A percentile compares a stretch with the other conserved stretches of the same genome.
These are phyloP conservation scores for Chenopodium suecicum DNA, from an alignment of 148 eudicot species.

Conservation along the genomic window DNA sequence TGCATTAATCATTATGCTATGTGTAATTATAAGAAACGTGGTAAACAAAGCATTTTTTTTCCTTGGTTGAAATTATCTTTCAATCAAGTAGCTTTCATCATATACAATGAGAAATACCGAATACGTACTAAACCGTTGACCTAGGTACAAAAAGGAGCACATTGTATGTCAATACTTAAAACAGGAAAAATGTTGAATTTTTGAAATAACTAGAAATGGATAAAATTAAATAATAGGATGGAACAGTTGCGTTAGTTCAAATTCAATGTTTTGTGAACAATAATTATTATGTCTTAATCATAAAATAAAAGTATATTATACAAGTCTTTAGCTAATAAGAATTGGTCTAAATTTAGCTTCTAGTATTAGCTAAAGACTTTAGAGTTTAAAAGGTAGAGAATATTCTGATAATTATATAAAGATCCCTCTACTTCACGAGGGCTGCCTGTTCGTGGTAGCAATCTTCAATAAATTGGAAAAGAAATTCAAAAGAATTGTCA, in stretches of 20 bases:
- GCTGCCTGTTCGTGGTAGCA: not conserved
- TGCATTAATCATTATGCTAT: too few relatives aligned
- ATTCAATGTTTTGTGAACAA: not conserved
- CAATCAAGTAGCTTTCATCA: too few relatives aligned
- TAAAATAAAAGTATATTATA: too few relatives aligned
- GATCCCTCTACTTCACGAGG: constrained; percentile 10
- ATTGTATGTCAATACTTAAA: not conserved
- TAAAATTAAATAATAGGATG: not conserved
- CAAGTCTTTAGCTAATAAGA: not conserved
- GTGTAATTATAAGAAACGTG: too few relatives aligned
- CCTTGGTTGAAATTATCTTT: too few relatives aligned
- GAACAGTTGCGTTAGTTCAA: not conserved
- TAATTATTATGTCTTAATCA: not conserved
- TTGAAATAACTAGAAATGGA: too few relatives aligned
- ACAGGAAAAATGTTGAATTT: not conserved
- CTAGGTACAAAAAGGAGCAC: not conserved
- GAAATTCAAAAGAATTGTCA: not conserved
- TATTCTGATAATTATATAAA: not conserved
- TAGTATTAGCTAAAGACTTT: not conserved
- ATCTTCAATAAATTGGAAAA: not conserved
- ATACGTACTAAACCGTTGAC: not conserved
- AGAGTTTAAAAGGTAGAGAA: not conserved
- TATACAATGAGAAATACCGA: too few relatives aligned
- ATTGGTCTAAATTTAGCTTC: not conserved
- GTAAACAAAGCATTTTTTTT: too few relatives aligned